Conservation (phyloP, 352 stramenopile genomes). For the Blastocystis sp. region DNA sequence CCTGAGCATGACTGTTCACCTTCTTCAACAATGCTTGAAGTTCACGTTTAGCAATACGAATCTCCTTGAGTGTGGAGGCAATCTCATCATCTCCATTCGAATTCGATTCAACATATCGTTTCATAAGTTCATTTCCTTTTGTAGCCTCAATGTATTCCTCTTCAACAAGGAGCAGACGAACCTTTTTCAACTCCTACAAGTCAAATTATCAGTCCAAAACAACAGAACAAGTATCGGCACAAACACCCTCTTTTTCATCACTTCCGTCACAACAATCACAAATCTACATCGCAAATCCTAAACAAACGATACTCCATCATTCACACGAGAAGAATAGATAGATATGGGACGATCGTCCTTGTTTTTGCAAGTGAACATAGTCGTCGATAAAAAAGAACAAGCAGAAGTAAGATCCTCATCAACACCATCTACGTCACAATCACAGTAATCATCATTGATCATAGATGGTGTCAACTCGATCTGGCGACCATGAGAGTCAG, state of each 20-base stretch:
- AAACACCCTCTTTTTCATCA: conserved; percentile 60
- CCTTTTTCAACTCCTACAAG: neutral
- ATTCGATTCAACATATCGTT: neutral
- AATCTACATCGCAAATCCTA: conserved; percentile 32
- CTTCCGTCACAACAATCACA: conserved; percentile 65
- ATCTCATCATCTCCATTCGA: conserved; percentile 5
- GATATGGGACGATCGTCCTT: conserved; percentile 7
- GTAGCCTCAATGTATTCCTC: neutral
- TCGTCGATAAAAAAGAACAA: conserved; percentile 57
- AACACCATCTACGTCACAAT: conserved; percentile 58
- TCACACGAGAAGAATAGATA: conserved; percentile 63
- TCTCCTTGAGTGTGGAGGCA: neutral
- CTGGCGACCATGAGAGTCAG: neutral
- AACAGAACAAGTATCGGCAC: conserved; percentile 34
- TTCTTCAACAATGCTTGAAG: neutral
- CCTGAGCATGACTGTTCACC: neutral
- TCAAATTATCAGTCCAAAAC: neutral
- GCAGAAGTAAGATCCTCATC: conserved; percentile 63
- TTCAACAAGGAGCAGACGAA: neutral
- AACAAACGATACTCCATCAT: conserved; percentile 57
- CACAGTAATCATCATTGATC: conserved; percentile 64
- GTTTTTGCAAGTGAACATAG: conserved; percentile 59
- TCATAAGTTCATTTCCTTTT: neutral
- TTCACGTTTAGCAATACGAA: neutral
- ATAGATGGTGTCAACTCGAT: conserved; percentile 19